Evolutionary conservation across 176 grass and related monocot genomes (phyloP), one percentile per base, ranked within the genome.

Genomic region (Echinochloa phyllopogon): DNA sequence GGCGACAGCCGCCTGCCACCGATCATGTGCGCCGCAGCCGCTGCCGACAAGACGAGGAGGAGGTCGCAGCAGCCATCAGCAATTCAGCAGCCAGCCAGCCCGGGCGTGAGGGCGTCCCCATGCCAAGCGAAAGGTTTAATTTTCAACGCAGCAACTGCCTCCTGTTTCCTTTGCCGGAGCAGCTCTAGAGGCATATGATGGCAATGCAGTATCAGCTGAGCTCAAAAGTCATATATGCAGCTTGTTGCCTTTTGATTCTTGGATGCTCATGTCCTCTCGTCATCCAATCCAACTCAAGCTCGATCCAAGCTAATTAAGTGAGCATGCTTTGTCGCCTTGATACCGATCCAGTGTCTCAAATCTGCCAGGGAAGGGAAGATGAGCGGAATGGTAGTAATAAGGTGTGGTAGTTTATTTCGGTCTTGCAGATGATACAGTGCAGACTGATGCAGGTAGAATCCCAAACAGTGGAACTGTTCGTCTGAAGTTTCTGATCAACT

Each of bases 21-120:
- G 88, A 45, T 82, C 88, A 90, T 90, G 88, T 82, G 88, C 88
- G 24, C 77, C 72, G 71, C 78, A 66, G 45, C 70, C 52, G 23
- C 61, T 75, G 62, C 77, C 70, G 83, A 75, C 79, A 82, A 43
- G 79, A 57, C 36, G 36, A 41, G 45, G 77, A 39, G 72, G 49
- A 33, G 29, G 29, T 33, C 29, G 1, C 1, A 33, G 29, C 29
- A 33, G 29, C 29, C 29, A 33, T 1, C 29, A 33, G 29, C 29
- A 33, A 33, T 33, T 33, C 29, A 36, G 27, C 16, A 20, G 64
- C 16, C 15, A 18, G 48, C 25, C 16, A 73, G 25, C 41, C 43
- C 43, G 40, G 40, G 40, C n/a, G n/a, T n/a, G n/a, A n/a, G n/a
- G n/a, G n/a, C 59, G 49, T 43, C 47, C 64, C 63, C 45, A 55